A percentile compares a stretch with the other conserved stretches of the same genome.
Conservation (phyloP, 148 eudicot species). For the Bassia scoparia region DNA sequence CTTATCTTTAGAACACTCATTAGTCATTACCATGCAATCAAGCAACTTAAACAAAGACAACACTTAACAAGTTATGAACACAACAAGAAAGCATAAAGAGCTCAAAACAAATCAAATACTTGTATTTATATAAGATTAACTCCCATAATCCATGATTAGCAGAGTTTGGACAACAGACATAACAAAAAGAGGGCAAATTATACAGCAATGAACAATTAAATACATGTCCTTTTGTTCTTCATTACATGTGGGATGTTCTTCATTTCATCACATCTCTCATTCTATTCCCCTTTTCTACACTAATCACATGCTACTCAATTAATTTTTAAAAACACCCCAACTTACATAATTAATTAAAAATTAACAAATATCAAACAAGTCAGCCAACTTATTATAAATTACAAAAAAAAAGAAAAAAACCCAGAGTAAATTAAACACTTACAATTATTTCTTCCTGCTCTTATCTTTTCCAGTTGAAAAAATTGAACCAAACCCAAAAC, state of each 20-base stretch:
- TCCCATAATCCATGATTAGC: neutral
- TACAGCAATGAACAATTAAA: constrained; percentile 4
- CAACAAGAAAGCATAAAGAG: neutral
- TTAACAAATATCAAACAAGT: neutral
- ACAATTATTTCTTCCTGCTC: constrained; percentile 44
- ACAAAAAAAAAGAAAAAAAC: neutral
- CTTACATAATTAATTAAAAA: neutral
- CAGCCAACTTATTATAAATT: constrained; percentile 1
- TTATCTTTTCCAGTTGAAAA: constrained; percentile 54
- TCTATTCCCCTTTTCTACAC: neutral
- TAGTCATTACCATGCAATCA: neutral
- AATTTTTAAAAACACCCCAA: neutral
- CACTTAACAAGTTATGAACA: neutral
- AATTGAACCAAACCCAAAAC: constrained; percentile 64
- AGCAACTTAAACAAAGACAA: neutral
- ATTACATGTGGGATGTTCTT: constrained; percentile 16
- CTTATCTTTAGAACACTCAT: neutral
- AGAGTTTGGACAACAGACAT: neutral
- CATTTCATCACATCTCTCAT: neutral
- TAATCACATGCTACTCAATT: neutral
- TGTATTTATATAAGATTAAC: neutral
- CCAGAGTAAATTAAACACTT: neutral
- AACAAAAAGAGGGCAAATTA: neutral
- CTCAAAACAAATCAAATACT: neutral
- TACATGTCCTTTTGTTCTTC: constrained; percentile 10